A percentile compares a stretch with the other conserved stretches of the same genome.
phyloP scores from a whole-genome alignment of 2,329 filamentous ascomycete genomes.

The Tolypocladium tropicale region DNA sequence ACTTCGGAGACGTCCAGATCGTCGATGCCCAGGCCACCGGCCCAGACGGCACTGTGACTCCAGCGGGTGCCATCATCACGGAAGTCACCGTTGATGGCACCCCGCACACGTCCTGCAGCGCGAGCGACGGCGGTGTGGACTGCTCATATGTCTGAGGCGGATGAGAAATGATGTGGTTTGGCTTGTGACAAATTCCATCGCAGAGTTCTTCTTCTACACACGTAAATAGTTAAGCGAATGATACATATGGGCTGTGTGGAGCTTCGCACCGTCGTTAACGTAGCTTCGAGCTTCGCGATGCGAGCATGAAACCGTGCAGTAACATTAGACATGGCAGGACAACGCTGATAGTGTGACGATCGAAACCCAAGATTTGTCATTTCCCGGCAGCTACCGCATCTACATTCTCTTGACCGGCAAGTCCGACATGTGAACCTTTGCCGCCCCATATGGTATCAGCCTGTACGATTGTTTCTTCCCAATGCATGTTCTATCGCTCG shows the following conservation, averaged over 20 bases:
- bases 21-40: background rate
- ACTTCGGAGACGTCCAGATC: background rate
- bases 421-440: slow-evolving; percentile 32
- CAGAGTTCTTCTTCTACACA: too few relatives aligned
- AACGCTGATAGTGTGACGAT: too few relatives aligned
- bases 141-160: background rate
- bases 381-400: background rate
- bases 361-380: background rate
- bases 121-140: background rate
- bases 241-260: too few relatives aligned
- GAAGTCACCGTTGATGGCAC: background rate
- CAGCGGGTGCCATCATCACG: background rate
- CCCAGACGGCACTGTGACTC: background rate
- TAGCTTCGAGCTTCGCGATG: background rate
- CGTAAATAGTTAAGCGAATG: too few relatives aligned
- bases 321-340: too few relatives aligned
- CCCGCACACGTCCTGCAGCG: background rate
- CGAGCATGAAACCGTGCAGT: too few relatives aligned
- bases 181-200: too few relatives aligned
- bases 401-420: slow-evolving; percentile 8
- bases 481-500: slow-evolving; percentile 7
- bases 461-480: slow-evolving; percentile 19
- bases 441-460: slow-evolving; percentile 34
- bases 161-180: background rate
- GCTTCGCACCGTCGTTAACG: too few relatives aligned